Base-by-base conservation (phyloP, 2,329 filamentous ascomycete genomes). In the Pestalotiopsis sp. region DNA sequence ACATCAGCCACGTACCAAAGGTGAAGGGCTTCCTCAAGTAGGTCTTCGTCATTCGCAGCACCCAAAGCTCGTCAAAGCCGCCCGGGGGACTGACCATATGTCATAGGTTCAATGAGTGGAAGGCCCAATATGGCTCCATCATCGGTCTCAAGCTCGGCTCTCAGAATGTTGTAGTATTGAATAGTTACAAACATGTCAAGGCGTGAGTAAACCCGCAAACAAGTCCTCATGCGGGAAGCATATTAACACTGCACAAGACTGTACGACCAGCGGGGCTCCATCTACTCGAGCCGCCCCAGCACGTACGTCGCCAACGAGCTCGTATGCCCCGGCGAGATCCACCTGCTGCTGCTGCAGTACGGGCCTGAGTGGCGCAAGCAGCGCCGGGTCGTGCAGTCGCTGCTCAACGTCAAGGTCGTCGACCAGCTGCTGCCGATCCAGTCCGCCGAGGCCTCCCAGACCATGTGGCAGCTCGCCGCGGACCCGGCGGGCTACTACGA, bases 131-230 rank as follows among this genome's bases (percentile, higher is more conserved):
- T 55, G 67, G 67, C 5, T 66, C 69, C 13, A 66, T 70, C 14
- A 56, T 70, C n/a, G 69, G 69, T 4, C 63, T 70, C 39, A 69
- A 70, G 40, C 17, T 64, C 10, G 69, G 65, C 30, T 66, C 67
- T 24, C 59, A 35, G 9, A 65, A 70, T 26, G 38, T 70, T 17
- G 69, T 70, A 38, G 57, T 70, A 2, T 24, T 70, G n/a, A 67
- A 66, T 24, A 67, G 63, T 13, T 63, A 57, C 40, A 40, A 59
- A 13, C 65, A 67, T 26, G 66, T 66, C 14, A 66, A 64, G 22
- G 69, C 57, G 57, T 60, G 4, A 60, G 57, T n/a, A 26, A 6
- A 4, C 9, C 6, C 7, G 5, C 26, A 10, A 1, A 35, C 20
- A 35, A 63, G 56, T 24, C 52, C 44, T 55, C 35, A 58, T 24